Conservation (phyloP, 176 grass and related monocot genomes). For the Cymbopogon citratus region DNA sequence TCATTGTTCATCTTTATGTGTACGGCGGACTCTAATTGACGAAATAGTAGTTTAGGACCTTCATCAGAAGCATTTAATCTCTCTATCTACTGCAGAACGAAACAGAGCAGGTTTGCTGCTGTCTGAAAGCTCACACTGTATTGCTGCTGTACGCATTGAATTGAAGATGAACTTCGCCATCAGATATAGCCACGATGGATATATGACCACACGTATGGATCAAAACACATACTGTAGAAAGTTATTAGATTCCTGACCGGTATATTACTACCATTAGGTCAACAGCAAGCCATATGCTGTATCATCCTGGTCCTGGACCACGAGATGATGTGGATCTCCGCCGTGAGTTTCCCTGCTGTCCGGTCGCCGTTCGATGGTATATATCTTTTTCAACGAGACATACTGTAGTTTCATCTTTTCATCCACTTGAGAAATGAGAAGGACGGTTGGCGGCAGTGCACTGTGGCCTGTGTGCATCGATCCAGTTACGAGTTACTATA, state of each 20-base stretch:
- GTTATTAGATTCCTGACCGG: too few relatives aligned
- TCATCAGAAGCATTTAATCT: background rate
- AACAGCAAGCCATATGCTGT: too few relatives aligned
- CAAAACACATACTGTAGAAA: too few relatives aligned
- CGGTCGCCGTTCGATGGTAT: too few relatives aligned
- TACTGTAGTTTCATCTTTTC: background rate
- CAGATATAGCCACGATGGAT: too few relatives aligned
- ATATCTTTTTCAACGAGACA: too few relatives aligned
- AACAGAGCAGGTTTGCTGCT: background rate
- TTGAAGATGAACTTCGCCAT: background rate
- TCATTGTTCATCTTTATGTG: conserved; percentile 11
- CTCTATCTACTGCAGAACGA: background rate
- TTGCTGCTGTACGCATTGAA: background rate
- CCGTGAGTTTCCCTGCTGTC: too few relatives aligned
- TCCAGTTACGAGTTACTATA: background rate
- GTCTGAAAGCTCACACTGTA: background rate
- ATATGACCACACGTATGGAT: background rate
- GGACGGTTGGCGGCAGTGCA: background rate
- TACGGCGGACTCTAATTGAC: background rate
- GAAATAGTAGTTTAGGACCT: background rate
- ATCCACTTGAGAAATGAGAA: background rate
- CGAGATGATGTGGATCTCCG: too few relatives aligned
- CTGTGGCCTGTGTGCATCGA: background rate
- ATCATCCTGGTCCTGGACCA: too few relatives aligned
- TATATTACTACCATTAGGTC: too few relatives aligned